These are phyloP conservation scores for Leptographium wingfieldii DNA, from an alignment of 2,329 filamentous ascomycete species.

Conservation along the genomic window DNA sequence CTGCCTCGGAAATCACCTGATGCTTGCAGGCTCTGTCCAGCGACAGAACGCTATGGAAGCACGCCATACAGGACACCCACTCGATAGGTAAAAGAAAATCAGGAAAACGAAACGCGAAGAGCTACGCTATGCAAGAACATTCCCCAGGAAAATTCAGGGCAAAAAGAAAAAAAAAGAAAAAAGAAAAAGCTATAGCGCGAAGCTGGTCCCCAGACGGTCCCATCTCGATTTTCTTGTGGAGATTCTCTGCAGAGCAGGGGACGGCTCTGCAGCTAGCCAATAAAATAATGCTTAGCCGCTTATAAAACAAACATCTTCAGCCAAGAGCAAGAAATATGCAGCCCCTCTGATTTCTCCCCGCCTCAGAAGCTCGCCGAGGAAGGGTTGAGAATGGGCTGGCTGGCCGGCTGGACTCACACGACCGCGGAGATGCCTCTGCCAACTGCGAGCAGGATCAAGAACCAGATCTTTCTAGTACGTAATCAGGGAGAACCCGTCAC, in stretches of 20 bases:
- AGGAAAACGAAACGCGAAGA: neutral
- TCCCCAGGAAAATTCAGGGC: no score
- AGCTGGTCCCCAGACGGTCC: neutral
- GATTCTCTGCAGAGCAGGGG: neutral
- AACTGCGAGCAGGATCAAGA: no score
- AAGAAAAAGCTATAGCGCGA: neutral
- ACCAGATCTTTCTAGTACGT: slow-evolving; percentile 16
- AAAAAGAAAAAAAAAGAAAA: no score
- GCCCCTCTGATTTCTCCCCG: no score
- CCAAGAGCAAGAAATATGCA: no score
- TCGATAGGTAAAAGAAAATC: neutral
- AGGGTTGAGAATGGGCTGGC: no score
- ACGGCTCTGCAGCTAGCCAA: neutral
- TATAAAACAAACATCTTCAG: no score
- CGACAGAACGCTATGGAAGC: neutral
- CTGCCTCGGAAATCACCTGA: neutral
- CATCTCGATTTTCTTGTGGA: neutral
- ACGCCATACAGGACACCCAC: neutral
- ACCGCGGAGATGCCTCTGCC: no score
- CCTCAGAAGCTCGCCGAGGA: no score
- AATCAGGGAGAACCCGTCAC: slow-evolving; percentile 15
- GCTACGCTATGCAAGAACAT: no score
- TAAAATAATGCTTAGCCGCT: no score
- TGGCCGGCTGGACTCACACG: no score
- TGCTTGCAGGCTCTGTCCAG: neutral